Percentiles rank a stretch among this genome's conserved stretches.
phyloP scores from a whole-genome alignment of 2,329 filamentous ascomycete species.

The Fusarium heterosporum region DNA sequence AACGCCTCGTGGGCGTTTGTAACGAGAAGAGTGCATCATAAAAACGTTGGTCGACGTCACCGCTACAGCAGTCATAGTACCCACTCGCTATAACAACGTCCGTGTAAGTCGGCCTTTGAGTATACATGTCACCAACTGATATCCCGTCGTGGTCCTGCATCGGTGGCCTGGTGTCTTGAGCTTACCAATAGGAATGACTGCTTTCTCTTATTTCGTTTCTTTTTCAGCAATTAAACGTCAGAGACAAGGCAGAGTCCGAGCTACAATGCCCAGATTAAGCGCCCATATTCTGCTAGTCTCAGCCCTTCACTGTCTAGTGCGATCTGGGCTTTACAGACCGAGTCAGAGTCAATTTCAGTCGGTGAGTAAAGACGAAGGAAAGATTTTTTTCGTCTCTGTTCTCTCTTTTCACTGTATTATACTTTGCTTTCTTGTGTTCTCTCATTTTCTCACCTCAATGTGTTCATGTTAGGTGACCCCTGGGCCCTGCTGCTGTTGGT shows the following conservation, averaged over 20 bases:
- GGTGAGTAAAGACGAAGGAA: slow-evolving; percentile 6
- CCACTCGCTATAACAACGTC: not conserved
- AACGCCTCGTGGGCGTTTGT: slow-evolving; percentile 27
- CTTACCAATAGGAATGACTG: not conserved
- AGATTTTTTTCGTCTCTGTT: not conserved
- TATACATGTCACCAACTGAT: slow-evolving; percentile 4
- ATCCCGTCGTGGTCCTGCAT: not conserved
- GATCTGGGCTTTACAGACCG: slow-evolving; percentile 12
- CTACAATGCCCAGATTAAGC: slow-evolving; percentile 14
- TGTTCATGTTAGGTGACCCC: not conserved
- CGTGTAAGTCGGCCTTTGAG: slow-evolving; percentile 16
- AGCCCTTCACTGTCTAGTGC: slow-evolving; percentile 11
- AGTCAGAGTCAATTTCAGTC: slow-evolving; percentile 8
- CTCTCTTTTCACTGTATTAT: not conserved
- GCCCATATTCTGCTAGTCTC: slow-evolving; percentile 18
- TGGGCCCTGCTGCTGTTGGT: slow-evolving; percentile 33
- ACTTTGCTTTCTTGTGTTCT: not conserved
- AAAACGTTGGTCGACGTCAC: slow-evolving; percentile 6
- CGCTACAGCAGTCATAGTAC: not conserved
- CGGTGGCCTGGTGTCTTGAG: not conserved
- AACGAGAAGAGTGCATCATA: not conserved
- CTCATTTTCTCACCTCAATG: slow-evolving; percentile 6
- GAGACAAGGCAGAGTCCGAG: slow-evolving; percentile 17
- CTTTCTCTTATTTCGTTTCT: not conserved
- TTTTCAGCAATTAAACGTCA: not conserved